Evolutionary conservation across 129 eudicot genomes (phyloP), one percentile per base, ranked within the genome.

Genomic region (Glebionis coronaria): DNA sequence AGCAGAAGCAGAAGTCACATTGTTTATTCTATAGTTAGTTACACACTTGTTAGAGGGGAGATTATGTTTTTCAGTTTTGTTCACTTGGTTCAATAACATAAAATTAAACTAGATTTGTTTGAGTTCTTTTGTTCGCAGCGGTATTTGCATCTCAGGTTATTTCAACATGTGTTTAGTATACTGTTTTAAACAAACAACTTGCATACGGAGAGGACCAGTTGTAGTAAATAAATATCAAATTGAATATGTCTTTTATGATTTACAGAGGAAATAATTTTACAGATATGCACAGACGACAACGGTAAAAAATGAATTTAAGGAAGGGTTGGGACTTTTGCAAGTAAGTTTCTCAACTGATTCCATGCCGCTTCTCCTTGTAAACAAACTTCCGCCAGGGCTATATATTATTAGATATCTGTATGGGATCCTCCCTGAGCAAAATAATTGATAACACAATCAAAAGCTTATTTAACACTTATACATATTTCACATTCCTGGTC

Each of bases 301-400:
- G 8, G 46, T 31, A n/a, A 47, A 47, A 67, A 35, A 61, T 49
- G 64, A 68, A 75, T 75, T 19, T 3, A 60, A 61, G 64, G 63
- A 51, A 50, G 42, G 46, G 16, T 59, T 60, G 63, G 38, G 59
- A 15, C 15, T 11, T 58, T 16, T 75, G 28, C 63, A 74, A 66
- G 74, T 50, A 74, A 74, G 28, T 60, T 47, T 61, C 69, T 51
- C 51, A 63, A 49, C 49, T 25, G 8, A 42, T 40, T 75, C 69
- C 46, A 29, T 23, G 23, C 25, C 62, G 20, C 51, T 50, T 71
- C 8, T 31, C 79, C 62, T 59, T 60, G n/a, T 25, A 65, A 51
- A 18, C 56, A 75, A 68, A 68, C 56, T 67, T 12, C 52, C 4
- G 40, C 51, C 23, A 11, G 14, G 12, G 12, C 15, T 67, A 67